phyloP scores from a whole-genome alignment of 2,329 filamentous ascomycete species.

The Mollisiaceae sp. region DNA sequence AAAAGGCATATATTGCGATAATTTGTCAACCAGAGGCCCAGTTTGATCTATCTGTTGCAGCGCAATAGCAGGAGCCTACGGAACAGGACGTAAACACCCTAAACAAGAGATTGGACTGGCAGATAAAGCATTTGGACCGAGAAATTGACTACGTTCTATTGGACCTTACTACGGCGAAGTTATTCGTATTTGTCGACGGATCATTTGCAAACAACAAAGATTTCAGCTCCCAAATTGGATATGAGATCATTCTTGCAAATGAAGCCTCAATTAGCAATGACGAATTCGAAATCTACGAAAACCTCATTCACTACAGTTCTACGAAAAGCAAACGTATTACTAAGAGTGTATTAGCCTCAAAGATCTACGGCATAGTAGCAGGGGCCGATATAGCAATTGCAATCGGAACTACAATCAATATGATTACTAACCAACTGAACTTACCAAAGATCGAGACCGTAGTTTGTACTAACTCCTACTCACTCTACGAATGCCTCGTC shows the following conservation, averaged over 20 bases:
- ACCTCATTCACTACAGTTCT: too few species aligned
- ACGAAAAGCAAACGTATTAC: too few species aligned
- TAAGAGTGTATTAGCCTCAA: too few species aligned
- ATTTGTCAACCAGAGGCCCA: background rate
- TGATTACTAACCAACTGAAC: slow-evolving; percentile 11
- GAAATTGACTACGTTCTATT: slow-evolving; percentile 15
- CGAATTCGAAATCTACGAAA: slow-evolving; percentile 24
- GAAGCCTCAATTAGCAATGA: slow-evolving; percentile 1
- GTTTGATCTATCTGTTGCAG: background rate
- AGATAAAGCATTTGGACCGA: slow-evolving; percentile 15
- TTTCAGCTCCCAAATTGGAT: slow-evolving; percentile 30
- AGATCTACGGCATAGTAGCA: too few species aligned
- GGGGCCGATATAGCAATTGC: slow-evolving; percentile 25
- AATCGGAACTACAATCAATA: slow-evolving; percentile 16
- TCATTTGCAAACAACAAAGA: slow-evolving; percentile 33
- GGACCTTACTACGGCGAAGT: slow-evolving; percentile 13
- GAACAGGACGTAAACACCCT: background rate
- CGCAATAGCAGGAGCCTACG: background rate
- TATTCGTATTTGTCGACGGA: slow-evolving; percentile 27
- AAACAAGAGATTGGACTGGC: slow-evolving; percentile 23
- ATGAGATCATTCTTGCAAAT: slow-evolving; percentile 29
- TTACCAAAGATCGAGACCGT: background rate
- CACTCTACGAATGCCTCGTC: slow-evolving; percentile 28
- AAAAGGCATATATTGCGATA: background rate
- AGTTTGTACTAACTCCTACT: slow-evolving; percentile 22